phyloP scores from a whole-genome alignment of 192 early-diverging fungal genomes.

The Cetraspora pellucida region DNA sequence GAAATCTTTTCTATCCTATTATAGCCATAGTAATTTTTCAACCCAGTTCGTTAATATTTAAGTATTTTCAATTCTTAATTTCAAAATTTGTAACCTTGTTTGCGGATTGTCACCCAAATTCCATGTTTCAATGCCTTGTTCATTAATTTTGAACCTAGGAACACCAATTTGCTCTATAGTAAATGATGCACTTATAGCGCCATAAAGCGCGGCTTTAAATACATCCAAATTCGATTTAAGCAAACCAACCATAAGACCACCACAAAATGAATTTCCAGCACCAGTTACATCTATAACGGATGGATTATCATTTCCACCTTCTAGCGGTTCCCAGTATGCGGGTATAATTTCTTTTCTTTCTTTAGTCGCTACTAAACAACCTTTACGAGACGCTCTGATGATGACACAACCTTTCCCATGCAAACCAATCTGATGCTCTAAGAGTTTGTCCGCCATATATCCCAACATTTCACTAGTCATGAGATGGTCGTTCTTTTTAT shows the following conservation, averaged over 20 bases:
- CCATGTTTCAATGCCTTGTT: slow-evolving; percentile 31
- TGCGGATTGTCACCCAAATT: slow-evolving; percentile 30
- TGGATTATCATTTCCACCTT: neutral
- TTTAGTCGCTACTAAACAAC: slow-evolving; percentile 28
- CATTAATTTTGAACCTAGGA: slow-evolving; percentile 34
- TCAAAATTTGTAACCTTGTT: slow-evolving; percentile 11
- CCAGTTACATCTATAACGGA: slow-evolving; percentile 47
- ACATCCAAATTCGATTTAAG: slow-evolving; percentile 38
- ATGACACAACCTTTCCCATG: slow-evolving; percentile 39
- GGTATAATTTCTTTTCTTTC: slow-evolving; percentile 35
- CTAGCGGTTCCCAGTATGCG: slow-evolving; percentile 40
- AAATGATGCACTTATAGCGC: slow-evolving; percentile 45
- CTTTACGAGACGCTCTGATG: slow-evolving; percentile 43
- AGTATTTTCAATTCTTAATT: neutral
- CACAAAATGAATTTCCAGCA: slow-evolving; percentile 53
- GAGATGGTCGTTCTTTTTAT: slow-evolving; percentile 21
- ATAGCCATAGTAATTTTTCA: too few relatives aligned
- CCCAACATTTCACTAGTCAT: slow-evolving; percentile 10
- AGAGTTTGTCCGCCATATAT: slow-evolving; percentile 35
- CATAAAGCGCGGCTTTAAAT: slow-evolving; percentile 41
- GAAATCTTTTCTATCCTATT: too few relatives aligned
- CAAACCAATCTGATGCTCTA: slow-evolving; percentile 15
- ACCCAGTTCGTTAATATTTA: too few relatives aligned
- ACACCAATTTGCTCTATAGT: slow-evolving; percentile 47
- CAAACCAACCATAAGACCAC: slow-evolving; percentile 45